These are phyloP conservation scores for Candida pseudoglaebosa DNA, from an alignment of 805 yeast species.

Conservation along the genomic window DNA sequence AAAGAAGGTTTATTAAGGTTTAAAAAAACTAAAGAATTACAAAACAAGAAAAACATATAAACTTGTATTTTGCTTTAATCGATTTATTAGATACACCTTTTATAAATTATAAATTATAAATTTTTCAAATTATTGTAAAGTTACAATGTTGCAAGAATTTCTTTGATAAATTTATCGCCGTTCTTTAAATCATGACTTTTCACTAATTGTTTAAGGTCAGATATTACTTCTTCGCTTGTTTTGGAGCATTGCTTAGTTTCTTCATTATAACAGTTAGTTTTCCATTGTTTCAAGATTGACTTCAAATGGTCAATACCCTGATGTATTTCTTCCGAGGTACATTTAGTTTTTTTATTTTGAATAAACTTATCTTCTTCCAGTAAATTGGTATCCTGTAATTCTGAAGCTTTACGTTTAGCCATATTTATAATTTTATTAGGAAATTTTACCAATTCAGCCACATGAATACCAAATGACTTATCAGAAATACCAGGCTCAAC, in stretches of 20 bases:
- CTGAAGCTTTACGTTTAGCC: slow-evolving; percentile 94
- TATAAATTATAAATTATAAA: background rate
- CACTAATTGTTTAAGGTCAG: slow-evolving; percentile 34
- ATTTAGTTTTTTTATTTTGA: slow-evolving; percentile 47
- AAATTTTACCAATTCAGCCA: slow-evolving; percentile 92
- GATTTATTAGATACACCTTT: background rate
- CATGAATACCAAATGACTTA: slow-evolving; percentile 96
- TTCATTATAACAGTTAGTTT: slow-evolving; percentile 32
- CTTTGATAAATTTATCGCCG: slow-evolving; percentile 43
- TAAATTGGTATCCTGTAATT: slow-evolving; percentile 58
- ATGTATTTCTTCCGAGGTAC: slow-evolving; percentile 48
- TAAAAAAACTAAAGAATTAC: slow-evolving; percentile 15
- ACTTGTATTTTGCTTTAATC: background rate
- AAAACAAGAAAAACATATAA: background rate
- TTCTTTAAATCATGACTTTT: slow-evolving; percentile 16
- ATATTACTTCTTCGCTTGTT: slow-evolving; percentile 37
- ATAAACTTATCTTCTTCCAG: slow-evolving; percentile 36
- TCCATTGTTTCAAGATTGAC: slow-evolving; percentile 55
- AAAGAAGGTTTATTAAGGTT: slow-evolving; percentile 19
- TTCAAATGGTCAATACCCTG: slow-evolving; percentile 51
- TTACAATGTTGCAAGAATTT: slow-evolving; percentile 35
- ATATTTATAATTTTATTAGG: slow-evolving; percentile 85
- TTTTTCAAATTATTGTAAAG: too few species aligned
- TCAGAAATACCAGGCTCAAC: slow-evolving; percentile 97
- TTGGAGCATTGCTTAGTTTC: slow-evolving; percentile 16